Conservation (phyloP, 345 rosid genomes). For the Punica granatum region DNA sequence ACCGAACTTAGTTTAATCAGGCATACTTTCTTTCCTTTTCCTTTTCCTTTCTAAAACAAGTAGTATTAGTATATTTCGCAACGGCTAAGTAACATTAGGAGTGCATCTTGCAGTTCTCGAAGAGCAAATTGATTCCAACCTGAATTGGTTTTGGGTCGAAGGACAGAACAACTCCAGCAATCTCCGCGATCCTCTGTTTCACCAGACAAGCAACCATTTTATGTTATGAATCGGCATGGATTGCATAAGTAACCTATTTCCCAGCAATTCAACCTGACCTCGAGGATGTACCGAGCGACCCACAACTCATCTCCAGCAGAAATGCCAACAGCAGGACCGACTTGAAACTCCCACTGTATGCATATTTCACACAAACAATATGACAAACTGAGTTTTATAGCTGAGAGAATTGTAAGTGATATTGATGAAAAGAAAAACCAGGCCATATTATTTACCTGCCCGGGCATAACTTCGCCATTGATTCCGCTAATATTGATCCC, state of each 20-base stretch:
- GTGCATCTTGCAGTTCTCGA: no score
- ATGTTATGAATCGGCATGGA: no score
- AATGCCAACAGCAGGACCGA: conserved; percentile 70
- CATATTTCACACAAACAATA: background rate
- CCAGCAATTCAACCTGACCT: conserved; percentile 25
- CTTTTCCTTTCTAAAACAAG: no score
- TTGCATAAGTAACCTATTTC: no score
- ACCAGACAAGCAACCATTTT: no score
- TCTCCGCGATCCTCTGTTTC: conserved; percentile 67
- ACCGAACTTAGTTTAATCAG: no score
- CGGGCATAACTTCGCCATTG: conserved; percentile 90
- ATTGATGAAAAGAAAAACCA: background rate
- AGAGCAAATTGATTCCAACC: no score
- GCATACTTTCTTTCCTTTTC: no score
- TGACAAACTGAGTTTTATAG: background rate
- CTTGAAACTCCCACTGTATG: conserved; percentile 84
- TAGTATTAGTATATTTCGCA: no score
- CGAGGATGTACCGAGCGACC: conserved; percentile 77
- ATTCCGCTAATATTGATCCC: conserved; percentile 70
- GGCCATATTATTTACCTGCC: conserved; percentile 32
- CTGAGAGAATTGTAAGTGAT: background rate
- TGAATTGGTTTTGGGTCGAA: conserved; percentile 85
- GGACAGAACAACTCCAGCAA: conserved; percentile 63
- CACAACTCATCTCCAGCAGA: conserved; percentile 67
- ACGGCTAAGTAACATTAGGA: no score